These are phyloP conservation scores for Geotrichum ghanense DNA, from an alignment of 805 yeast species.

Conservation along the genomic window DNA sequence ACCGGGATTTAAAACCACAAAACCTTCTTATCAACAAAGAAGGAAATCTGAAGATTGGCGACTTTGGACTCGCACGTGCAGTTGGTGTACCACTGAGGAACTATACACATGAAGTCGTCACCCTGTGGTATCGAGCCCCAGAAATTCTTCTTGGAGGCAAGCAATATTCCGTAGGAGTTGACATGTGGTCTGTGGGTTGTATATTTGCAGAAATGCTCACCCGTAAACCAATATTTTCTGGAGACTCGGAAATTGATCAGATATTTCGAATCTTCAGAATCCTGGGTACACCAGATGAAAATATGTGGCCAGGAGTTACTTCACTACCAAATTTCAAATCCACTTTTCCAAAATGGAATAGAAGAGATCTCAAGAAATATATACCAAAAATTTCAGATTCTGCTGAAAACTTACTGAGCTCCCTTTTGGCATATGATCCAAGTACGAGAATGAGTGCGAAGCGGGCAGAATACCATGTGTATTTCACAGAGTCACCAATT, in stretches of 20 bases:
- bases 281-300: conserved; percentile 90
- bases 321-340: conserved; percentile 87
- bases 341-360: conserved; percentile 84
- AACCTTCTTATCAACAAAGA: conserved; percentile 89
- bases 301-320: conserved; percentile 88
- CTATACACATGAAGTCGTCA: conserved; percentile 95
- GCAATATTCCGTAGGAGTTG: conserved; percentile 95
- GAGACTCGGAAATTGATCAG: conserved; percentile 96
- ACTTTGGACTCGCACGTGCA: conserved; percentile 93
- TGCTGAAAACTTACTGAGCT: conserved; percentile 71
- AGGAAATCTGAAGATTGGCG: conserved; percentile 83
- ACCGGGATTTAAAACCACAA: conserved; percentile 94
- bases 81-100: conserved; percentile 96
- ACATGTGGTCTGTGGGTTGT: conserved; percentile 98
- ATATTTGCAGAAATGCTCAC: conserved; percentile 97
- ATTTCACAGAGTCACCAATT: conserved; percentile 31
- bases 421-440: conserved; percentile 82
- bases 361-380: conserved; percentile 52
- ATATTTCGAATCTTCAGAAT: conserved; percentile 85
- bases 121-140: conserved; percentile 96
- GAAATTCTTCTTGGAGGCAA: conserved; percentile 93
- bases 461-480: conserved; percentile 83
- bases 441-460: conserved; percentile 89
- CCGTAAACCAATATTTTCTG: conserved; percentile 90
- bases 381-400: conserved; percentile 73